Evolutionary conservation across 2,329 filamentous ascomycete genomes (phyloP).

Genomic region (Trichophyton simii): DNA sequence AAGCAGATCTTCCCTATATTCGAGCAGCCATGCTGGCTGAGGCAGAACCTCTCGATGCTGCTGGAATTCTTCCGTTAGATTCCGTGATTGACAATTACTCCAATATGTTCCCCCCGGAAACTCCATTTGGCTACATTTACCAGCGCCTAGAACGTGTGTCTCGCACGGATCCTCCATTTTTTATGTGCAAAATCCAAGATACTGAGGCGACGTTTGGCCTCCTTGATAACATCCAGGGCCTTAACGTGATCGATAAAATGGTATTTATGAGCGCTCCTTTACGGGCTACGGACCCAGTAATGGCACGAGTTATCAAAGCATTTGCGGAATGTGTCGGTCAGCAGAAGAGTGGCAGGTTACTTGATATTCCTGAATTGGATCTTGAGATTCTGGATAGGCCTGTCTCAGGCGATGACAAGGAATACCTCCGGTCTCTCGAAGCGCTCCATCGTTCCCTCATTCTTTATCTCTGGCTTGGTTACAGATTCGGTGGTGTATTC

Average conservation of each 20-base stretch:
- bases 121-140: constrained; percentile 73
- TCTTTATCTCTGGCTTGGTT: constrained; percentile 85
- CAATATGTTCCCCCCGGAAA: constrained; percentile 65
- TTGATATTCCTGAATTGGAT: constrained; percentile 58
- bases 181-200: constrained; percentile 53
- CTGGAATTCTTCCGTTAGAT: constrained; percentile 62
- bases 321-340: constrained; percentile 59
- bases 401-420: constrained; percentile 29
- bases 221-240: constrained; percentile 55
- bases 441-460: constrained; percentile 68
- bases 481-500: constrained; percentile 73
- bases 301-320: constrained; percentile 42
- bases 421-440: constrained; percentile 60
- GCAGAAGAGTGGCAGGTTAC: constrained; percentile 52
- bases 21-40: constrained; percentile 50
- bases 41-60: constrained; percentile 53
- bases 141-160: constrained; percentile 60
- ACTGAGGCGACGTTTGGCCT: constrained; percentile 56
- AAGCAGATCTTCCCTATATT: constrained; percentile 53
- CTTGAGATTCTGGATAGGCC: constrained; percentile 58
- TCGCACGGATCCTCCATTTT: constrained; percentile 52
- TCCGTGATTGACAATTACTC: constrained; percentile 62
- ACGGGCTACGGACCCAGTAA: constrained; percentile 36
- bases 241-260: constrained; percentile 63
- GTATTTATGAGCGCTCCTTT: constrained; percentile 62